Conservation (phyloP, 768 basidiomycete species). For the Rubroboletus satanas region DNA sequence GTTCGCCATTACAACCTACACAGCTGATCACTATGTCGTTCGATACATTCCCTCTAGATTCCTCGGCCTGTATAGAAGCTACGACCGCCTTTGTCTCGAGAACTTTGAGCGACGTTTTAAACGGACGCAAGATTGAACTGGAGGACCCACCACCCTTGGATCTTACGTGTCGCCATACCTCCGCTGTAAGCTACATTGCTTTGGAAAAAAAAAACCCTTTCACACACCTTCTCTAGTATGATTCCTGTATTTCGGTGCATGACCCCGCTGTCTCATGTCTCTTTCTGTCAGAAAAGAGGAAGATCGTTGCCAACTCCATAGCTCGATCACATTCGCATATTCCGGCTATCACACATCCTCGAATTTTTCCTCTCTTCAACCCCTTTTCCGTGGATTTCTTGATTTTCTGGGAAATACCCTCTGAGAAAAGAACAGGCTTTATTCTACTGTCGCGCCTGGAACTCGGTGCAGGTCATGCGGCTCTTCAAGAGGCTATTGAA, state of each 20-base stretch:
- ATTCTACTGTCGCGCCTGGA: conserved; percentile 52
- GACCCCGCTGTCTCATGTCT: conserved; percentile 36
- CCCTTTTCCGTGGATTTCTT: conserved; percentile 69
- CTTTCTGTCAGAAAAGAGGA: conserved; percentile 50
- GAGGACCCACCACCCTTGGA: conserved; percentile 51
- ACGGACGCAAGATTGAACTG: conserved; percentile 39
- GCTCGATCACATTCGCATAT: conserved; percentile 52
- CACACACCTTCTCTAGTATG: conserved; percentile 5
- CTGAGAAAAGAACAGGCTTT: conserved; percentile 58
- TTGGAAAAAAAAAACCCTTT: not conserved
- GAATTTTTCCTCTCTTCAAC: conserved; percentile 78
- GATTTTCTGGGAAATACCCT: conserved; percentile 71
- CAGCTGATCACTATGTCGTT: conserved; percentile 49
- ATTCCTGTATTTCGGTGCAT: conserved; percentile 15
- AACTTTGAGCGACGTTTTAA: conserved; percentile 49
- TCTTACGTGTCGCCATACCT: conserved; percentile 47
- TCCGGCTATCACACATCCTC: conserved; percentile 43
- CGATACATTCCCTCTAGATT: conserved; percentile 38
- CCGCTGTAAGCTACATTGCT: conserved; percentile 36
- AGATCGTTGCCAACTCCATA: conserved; percentile 35
- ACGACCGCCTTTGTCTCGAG: conserved; percentile 48
- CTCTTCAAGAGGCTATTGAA: conserved; percentile 57
- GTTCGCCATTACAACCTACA: conserved; percentile 41
- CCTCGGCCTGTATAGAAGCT: conserved; percentile 36
- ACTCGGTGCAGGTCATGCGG: conserved; percentile 67